phyloP scores from a whole-genome alignment of 2,329 filamentous ascomycete genomes.

The Botrytis squamosa region DNA sequence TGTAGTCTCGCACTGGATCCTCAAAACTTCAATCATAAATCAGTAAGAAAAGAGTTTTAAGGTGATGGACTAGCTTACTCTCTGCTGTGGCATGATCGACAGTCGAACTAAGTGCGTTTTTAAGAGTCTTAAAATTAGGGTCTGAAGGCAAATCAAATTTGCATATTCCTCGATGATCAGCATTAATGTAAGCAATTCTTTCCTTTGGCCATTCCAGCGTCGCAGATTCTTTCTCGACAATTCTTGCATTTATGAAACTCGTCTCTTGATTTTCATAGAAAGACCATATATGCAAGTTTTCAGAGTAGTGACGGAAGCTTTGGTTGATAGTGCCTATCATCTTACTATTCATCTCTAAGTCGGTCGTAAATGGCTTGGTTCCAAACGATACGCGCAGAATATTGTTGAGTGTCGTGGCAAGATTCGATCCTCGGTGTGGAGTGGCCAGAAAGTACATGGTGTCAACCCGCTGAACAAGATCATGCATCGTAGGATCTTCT shows the following conservation, averaged over 20 bases:
- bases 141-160: slow-evolving; percentile 37
- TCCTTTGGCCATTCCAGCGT: slow-evolving; percentile 37
- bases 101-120: slow-evolving; percentile 24
- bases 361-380: slow-evolving; percentile 42
- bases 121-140: slow-evolving; percentile 28
- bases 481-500: neutral
- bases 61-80: neutral
- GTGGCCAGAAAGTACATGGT: slow-evolving; percentile 45
- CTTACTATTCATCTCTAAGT: slow-evolving; percentile 42
- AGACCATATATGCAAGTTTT: slow-evolving; percentile 41
- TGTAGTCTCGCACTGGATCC: neutral
- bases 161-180: slow-evolving; percentile 40
- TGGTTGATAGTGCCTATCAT: slow-evolving; percentile 46
- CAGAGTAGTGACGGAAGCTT: slow-evolving; percentile 44
- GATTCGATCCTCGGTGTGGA: slow-evolving; percentile 44
- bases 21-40: neutral
- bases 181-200: slow-evolving; percentile 28
- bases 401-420: slow-evolving; percentile 41
- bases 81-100: slow-evolving; percentile 30
- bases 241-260: slow-evolving; percentile 22
- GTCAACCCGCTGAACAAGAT: slow-evolving; percentile 26
- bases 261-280: slow-evolving; percentile 38
- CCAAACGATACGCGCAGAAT: slow-evolving; percentile 37
- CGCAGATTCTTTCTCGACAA: slow-evolving; percentile 37
- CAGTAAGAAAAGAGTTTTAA: neutral